Conservation (phyloP, 2,329 filamentous ascomycete genomes). For the Ceratocystis ficicola region DNA sequence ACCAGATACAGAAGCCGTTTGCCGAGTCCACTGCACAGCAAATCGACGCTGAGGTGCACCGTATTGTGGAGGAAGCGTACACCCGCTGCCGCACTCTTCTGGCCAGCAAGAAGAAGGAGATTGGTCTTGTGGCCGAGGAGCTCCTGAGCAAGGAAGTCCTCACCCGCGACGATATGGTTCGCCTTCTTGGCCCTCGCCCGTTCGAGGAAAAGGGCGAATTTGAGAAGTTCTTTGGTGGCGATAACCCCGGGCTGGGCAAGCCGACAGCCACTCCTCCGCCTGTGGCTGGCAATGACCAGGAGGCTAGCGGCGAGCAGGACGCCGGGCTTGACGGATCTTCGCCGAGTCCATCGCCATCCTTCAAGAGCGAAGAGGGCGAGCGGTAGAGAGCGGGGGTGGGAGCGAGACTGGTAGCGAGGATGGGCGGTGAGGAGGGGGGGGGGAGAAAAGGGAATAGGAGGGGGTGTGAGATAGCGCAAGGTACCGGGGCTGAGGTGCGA, state of each 20-base stretch:
- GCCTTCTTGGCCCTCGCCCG: constrained; percentile 70
- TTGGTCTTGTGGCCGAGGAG: constrained; percentile 86
- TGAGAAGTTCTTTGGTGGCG: constrained; percentile 76
- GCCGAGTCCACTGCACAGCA: constrained; percentile 84
- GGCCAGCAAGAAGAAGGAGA: constrained; percentile 71
- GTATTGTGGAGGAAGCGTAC: constrained; percentile 88
- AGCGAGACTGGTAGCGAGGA: not conserved
- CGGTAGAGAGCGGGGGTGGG: not conserved
- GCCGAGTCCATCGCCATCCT: constrained; percentile 5
- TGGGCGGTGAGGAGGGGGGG: not conserved
- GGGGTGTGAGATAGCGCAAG: not conserved
- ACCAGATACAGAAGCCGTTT: constrained; percentile 85
- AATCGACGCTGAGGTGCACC: constrained; percentile 82
- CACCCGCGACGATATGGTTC: constrained; percentile 79
- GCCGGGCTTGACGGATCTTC: not conserved
- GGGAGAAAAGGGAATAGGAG: not conserved
- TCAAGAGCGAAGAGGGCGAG: constrained; percentile 4
- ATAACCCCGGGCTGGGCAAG: constrained; percentile 39
- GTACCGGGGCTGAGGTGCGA: not conserved
- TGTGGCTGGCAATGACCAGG: constrained; percentile 29
- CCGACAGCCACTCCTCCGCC: constrained; percentile 44
- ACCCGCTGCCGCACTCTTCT: constrained; percentile 77
- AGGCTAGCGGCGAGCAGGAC: constrained; percentile 25
- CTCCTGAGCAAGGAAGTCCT: constrained; percentile 84
- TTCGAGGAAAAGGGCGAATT: constrained; percentile 81